Conservation (phyloP, 1,139 yeast species). For the Zygosaccharomyces pseudobailii region DNA sequence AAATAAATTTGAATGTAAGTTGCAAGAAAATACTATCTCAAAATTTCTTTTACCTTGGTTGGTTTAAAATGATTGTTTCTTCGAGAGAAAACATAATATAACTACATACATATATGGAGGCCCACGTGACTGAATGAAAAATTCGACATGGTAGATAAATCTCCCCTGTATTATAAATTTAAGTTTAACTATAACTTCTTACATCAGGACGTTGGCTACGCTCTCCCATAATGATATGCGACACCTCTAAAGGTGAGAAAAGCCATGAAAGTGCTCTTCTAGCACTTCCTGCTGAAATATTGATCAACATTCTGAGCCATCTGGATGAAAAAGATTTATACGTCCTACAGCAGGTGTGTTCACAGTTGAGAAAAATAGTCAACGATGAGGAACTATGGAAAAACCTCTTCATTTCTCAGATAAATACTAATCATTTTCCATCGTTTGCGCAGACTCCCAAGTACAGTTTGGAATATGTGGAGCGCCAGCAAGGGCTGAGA, state of each 20-base stretch:
- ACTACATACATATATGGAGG: too few species aligned
- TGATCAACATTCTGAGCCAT: constrained; percentile 51
- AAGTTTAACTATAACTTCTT: background rate
- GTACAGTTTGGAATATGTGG: constrained; percentile 55
- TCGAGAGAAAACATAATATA: too few species aligned
- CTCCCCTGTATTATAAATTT: background rate
- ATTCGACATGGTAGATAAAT: background rate
- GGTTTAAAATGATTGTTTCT: too few species aligned
- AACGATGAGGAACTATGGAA: constrained; percentile 61
- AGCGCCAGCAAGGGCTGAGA: constrained; percentile 41
- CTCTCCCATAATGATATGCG: background rate
- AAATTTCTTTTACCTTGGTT: too few species aligned
- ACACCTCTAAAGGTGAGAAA: background rate
- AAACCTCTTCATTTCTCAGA: constrained; percentile 46
- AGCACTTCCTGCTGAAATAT: constrained; percentile 54
- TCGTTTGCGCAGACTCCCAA: constrained; percentile 48
- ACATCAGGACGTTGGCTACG: background rate
- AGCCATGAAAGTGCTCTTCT: constrained; percentile 11
- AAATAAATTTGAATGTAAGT: too few species aligned
- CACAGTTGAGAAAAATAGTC: constrained; percentile 46
- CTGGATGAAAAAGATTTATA: constrained; percentile 53
- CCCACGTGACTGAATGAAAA: background rate
- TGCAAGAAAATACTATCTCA: too few species aligned
- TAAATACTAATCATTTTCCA: constrained; percentile 48
- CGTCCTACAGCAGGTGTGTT: constrained; percentile 50